A percentile compares a stretch with the other conserved stretches of the same genome.
Conservation (phyloP, 177 flowering plant species). For the Vitis hybrid region DNA sequence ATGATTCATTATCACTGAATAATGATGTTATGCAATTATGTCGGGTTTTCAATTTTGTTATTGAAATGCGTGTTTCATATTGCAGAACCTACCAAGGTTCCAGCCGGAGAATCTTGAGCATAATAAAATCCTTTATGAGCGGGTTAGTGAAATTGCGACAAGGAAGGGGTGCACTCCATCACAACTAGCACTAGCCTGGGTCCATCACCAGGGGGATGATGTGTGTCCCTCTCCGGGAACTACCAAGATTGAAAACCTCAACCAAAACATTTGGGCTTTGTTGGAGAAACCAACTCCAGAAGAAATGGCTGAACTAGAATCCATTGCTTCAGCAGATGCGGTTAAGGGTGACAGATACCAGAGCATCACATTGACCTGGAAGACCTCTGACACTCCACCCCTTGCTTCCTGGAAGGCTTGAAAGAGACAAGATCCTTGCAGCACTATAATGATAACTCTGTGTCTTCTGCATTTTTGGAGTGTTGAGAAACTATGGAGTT, state of each 20-base stretch:
- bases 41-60: no score
- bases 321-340: conserved; percentile 30
- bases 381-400: conserved; percentile 40
- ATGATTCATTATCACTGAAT: no score
- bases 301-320: conserved; percentile 50
- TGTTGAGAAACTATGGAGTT: no score
- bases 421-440: background rate
- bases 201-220: conserved; percentile 56
- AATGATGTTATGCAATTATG: no score
- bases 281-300: conserved; percentile 39
- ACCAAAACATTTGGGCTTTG: conserved; percentile 49
- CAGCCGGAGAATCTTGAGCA: conserved; percentile 49
- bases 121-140: conserved; percentile 33
- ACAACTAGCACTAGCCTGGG: conserved; percentile 66
- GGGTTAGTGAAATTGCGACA: conserved; percentile 37
- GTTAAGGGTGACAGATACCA: conserved; percentile 44
- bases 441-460: background rate
- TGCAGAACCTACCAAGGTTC: conserved; percentile 45
- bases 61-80: background rate
- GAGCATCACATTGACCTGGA: conserved; percentile 17
- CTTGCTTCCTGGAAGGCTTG: conserved; percentile 46
- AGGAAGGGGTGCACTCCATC: conserved; percentile 52
- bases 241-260: conserved; percentile 47
- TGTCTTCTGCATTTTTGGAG: no score
- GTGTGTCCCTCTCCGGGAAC: conserved; percentile 65